Base-by-base conservation (phyloP, 1,139 yeast species). In the Maudiozyma humilis region DNA sequence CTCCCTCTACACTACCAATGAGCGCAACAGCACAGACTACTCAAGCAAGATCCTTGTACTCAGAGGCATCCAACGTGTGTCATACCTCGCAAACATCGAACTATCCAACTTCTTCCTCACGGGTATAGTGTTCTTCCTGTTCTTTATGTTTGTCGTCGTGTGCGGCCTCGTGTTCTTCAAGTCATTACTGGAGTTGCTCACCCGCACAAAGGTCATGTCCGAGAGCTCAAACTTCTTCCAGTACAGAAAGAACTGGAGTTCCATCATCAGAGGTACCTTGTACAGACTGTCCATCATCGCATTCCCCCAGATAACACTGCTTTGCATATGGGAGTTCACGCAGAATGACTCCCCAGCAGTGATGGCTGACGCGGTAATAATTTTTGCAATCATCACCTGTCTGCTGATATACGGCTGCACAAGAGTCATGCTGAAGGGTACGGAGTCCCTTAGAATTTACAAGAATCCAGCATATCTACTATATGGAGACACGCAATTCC, bases 391-490 rank as follows among this genome's bases (percentile, higher is more conserved):
- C 36, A 68, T 79, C 6, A 56, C 78, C 16, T 75, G 73, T 1
- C 70, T 91, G 42, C 69, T 91, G 51, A 66, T 71, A 13, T 89
- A 80, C 63, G 96, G 96, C 7, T 76, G 93, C 1, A 61, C 71
- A 33, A 76, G 85, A 59, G 94, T 89, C 15, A 67, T 82, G 43
- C 53, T 75, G 15, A 72, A 81, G 53, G 98, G 96, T 20, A 70
- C 80, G 49, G 74, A 75, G 52, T 88, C 96, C 0, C 72, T 75
- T 29, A 71, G 72, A 49, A 72, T 83, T 51, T 87, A 81, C 69
- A 82, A 85, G 61, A 91, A 89, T 57, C 95, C 98, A 0, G 98
- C 98, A 1, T 91, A 87, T 62, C 72, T 89, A 51, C 71, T 91
- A 49, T 91, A 76, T 61, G 95, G 97, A 41, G 95, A 93, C 61